Conservation (phyloP, 2,329 filamentous ascomycete species). For the Penicillium hesseltinei region DNA sequence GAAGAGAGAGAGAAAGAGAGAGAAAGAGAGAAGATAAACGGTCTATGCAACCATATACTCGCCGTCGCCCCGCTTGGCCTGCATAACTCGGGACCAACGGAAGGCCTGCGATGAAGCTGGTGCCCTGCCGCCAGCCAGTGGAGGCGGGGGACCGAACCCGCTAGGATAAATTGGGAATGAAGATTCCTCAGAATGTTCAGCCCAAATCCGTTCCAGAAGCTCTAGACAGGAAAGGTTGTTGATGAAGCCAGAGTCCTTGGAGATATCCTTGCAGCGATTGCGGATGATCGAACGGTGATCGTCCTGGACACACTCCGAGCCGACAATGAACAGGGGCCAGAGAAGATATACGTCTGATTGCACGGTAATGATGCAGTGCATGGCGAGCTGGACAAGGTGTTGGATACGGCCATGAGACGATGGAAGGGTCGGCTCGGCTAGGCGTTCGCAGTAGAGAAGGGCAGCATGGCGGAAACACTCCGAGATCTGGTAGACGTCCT, state of each 20-base stretch:
- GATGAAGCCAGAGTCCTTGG: conserved; percentile 84
- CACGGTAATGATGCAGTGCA: conserved; percentile 79
- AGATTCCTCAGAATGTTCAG: conserved; percentile 36
- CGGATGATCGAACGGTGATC: conserved; percentile 76
- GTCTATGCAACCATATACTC: conserved; percentile 41
- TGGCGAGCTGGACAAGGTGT: conserved; percentile 74
- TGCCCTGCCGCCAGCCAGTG: conserved; percentile 14
- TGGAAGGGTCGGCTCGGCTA: conserved; percentile 72
- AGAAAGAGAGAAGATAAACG: not conserved
- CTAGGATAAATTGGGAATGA: conserved; percentile 24
- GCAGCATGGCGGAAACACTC: conserved; percentile 89
- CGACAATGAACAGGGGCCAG: conserved; percentile 89
- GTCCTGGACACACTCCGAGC: conserved; percentile 82
- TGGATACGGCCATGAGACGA: conserved; percentile 77
- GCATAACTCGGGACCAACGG: conserved; percentile 40
- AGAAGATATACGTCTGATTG: conserved; percentile 84
- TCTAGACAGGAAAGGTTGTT: conserved; percentile 87
- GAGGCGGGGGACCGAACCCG: conserved; percentile 16
- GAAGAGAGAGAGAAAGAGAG: not conserved
- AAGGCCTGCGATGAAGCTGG: conserved; percentile 28
- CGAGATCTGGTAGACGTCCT: conserved; percentile 77
- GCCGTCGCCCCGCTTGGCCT: conserved; percentile 36
- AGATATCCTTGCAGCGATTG: conserved; percentile 78
- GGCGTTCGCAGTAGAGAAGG: conserved; percentile 82
- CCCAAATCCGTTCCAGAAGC: conserved; percentile 82